Evolutionary conservation across 2,329 filamentous ascomycete genomes (phyloP), one percentile per base, ranked within the genome.

Genomic region (Trichophyton simii): DNA sequence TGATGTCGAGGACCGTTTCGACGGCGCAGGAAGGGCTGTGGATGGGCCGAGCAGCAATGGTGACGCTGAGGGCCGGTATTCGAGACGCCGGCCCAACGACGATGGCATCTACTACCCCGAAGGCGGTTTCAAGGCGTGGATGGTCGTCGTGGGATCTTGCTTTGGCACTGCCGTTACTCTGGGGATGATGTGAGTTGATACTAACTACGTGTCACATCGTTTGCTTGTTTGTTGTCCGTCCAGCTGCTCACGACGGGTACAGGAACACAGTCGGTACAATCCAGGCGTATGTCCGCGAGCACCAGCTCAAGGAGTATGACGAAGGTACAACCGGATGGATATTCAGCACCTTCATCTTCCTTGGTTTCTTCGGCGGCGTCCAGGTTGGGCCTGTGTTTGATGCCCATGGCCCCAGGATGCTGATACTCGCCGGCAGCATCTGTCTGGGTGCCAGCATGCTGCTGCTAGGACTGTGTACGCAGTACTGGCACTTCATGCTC

Each of bases 101-200:
- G 50, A 54, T n/a, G 50, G 15, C 5, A 50, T 61, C 13, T 54
- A 59, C 38, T 72, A 69, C 62, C 76, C 77, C 0, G 77, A 79
- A 62, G 76, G 77, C 15, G 76, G 76, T 0, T 62, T 70, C 1
- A 63, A 66, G 46, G 76, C 77, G 38, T 78, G 77, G 75, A 69
- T 74, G 0, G 75, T 77, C 1, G 77, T 77, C 0, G 63, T 73
- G 1, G 77, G 76, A 4, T 71, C 75, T 15, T 77, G 72, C 67
- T 75, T 71, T 66, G 69, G 70, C 28, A 74, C 78, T 64, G 67
- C 75, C 25, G 71, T 72, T 9, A 71, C 70, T 3, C 74, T 78
- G 62, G 77, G 77, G 4, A 44, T 77, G 22, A 65, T 76, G 50
- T 54, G 50, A 54, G 50, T 54, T 34, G 50, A 34, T 22, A 31